Evolutionary conservation across 768 basidiomycete species (phyloP), one percentile per base, ranked within the genome.

Genomic region (Kwoniella sp.): DNA sequence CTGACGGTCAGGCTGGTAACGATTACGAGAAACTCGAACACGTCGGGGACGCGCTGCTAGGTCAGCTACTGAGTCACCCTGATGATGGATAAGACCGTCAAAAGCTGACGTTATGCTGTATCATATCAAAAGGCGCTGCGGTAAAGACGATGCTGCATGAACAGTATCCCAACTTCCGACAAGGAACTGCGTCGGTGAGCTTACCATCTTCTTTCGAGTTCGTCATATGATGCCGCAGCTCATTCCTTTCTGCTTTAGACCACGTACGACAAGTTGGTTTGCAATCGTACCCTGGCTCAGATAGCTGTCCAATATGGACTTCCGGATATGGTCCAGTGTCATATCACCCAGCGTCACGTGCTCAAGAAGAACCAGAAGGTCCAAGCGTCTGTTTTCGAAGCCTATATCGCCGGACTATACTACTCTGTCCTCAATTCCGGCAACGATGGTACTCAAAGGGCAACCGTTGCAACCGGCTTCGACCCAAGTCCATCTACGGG

Each of bases 321-420:
- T 22, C 66, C 67, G 17, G 30, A 65, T 0, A 26, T 55, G 20
- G 28, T 77, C 23, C 57, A 31, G 15, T 29, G 26, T 9, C 23
- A 31, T 2, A 23, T 15, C 5, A 7, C n/a, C 22, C 26, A 23
- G 28, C 55, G 62, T 31, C 55, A 57, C 9, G 31, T 55, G n/a
- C 2, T 63, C 13, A 55, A 25, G 28, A 67, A 64, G 12, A 50
- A 48, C 4, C 51, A 61, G 11, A 77, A 77, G 56, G 63, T 66
- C 15, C 52, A 41, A 59, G 73, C 64, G 13, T 72, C 68, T 9
- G 23, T 77, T 17, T 74, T 77, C 56, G 75, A 76, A 55, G 66
- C 70, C 5, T 74, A 69, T 45, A 63, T 74, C 48, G 75, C 75
- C 5, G 73, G 69, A 4, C 65, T 73, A 15, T 76, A 62, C 53